A percentile compares a stretch with the other conserved stretches of the same genome.
Evolutionary conservation across 192 early-diverging fungal species (phyloP).

Genomic region (Ambispora gerdemannii): DNA sequence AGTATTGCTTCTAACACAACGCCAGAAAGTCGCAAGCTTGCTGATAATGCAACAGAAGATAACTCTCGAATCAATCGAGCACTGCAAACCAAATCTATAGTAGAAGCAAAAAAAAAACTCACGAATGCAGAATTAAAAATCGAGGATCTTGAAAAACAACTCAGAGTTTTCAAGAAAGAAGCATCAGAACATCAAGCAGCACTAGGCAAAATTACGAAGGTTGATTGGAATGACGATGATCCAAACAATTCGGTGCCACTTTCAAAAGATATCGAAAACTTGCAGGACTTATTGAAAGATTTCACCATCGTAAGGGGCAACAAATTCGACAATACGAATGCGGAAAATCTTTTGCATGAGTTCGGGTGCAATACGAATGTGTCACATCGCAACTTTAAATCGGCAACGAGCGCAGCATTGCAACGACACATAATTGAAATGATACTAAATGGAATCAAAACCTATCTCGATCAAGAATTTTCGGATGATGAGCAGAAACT

Average conservation of each 20-base stretch:
- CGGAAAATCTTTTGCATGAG: neutral
- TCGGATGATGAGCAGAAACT: neutral
- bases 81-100: no score
- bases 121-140: neutral
- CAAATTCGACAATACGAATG: neutral
- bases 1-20: no score
- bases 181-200: slow-evolving; percentile 13
- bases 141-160: neutral
- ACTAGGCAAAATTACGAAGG: neutral
- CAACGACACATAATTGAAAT: neutral
- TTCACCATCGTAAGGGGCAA: neutral
- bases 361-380: neutral
- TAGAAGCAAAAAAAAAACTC: no score
- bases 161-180: neutral
- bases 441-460: neutral
- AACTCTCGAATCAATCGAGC: no score
- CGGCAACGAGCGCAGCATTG: no score
- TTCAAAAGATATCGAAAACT: neutral
- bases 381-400: slow-evolving; percentile 2
- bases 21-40: no score
- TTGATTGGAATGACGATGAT: neutral
- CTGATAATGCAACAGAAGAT: no score
- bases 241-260: neutral
- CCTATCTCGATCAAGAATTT: neutral
- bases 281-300: neutral